Percentiles rank a stretch among this genome's conserved stretches.
These are phyloP conservation scores for Peronospora farinosa DNA, from an alignment of 352 stramenopile genomes.

Conservation along the genomic window DNA sequence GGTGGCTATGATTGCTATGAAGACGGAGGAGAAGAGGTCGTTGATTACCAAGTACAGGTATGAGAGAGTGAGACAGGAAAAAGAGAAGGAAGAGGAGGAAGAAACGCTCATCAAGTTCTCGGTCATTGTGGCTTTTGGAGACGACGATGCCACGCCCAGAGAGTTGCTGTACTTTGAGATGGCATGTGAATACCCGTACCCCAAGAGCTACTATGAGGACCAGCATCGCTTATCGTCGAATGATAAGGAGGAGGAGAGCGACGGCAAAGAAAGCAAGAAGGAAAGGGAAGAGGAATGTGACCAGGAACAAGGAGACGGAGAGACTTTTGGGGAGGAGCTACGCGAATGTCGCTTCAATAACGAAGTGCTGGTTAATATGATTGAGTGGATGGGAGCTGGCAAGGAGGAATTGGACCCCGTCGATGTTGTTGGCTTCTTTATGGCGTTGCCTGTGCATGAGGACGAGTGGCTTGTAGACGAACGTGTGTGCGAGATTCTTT, in stretches of 20 bases:
- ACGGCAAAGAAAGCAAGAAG: slow-evolving; percentile 12
- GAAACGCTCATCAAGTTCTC: slow-evolving; percentile 47
- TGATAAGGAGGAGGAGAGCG: slow-evolving; percentile 17
- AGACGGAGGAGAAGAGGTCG: slow-evolving; percentile 13
- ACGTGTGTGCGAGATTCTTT: slow-evolving; percentile 69
- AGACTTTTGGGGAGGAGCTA: slow-evolving; percentile 49
- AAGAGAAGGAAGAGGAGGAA: slow-evolving; percentile 17
- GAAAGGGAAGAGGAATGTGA: slow-evolving; percentile 11
- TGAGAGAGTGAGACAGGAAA: slow-evolving; percentile 25
- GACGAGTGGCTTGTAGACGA: slow-evolving; percentile 79
- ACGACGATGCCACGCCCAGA: slow-evolving; percentile 29
- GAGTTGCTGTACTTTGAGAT: slow-evolving; percentile 62
- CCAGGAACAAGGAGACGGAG: slow-evolving; percentile 19
- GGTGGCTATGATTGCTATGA: background rate
- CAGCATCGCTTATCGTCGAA: slow-evolving; percentile 33
- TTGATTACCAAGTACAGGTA: slow-evolving; percentile 51
- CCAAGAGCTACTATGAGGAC: slow-evolving; percentile 70
- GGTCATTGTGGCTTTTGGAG: slow-evolving; percentile 36
- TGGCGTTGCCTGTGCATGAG: slow-evolving; percentile 59
- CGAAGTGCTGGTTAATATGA: slow-evolving; percentile 38
- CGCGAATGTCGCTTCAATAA: slow-evolving; percentile 56
- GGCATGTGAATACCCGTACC: slow-evolving; percentile 45
- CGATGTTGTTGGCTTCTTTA: slow-evolving; percentile 62
- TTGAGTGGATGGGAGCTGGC: slow-evolving; percentile 44
- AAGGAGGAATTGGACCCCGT: slow-evolving; percentile 49